Percentiles rank a stretch among this genome's conserved stretches.
phyloP scores from a whole-genome alignment of 2,329 filamentous ascomycete genomes.

The Colletotrichum paranaense region DNA sequence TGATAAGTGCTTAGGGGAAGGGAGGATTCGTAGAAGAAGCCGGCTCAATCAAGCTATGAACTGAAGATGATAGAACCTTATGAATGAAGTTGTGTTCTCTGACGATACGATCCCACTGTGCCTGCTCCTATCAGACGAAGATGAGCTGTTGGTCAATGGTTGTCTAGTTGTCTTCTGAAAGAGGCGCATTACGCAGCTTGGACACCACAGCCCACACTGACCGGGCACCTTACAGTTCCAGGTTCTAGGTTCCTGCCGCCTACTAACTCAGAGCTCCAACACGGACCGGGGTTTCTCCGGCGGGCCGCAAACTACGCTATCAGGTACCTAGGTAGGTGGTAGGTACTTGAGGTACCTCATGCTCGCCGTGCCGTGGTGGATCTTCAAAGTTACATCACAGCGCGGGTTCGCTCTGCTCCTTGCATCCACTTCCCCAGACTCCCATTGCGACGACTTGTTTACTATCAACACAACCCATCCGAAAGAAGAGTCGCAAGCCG shows the following conservation, averaged over 20 bases:
- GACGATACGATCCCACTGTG: slow-evolving; percentile 1
- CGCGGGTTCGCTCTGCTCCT: slow-evolving; percentile 8
- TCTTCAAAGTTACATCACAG: slow-evolving; percentile 9
- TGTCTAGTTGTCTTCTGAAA: slow-evolving; percentile 14
- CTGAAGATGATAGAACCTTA: not conserved
- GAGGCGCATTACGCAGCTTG: slow-evolving; percentile 32
- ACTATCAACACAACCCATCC: not conserved
- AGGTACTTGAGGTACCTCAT: not conserved
- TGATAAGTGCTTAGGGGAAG: slow-evolving; percentile 8
- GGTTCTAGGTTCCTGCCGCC: slow-evolving; percentile 34
- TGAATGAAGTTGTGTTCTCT: not conserved
- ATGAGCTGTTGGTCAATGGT: slow-evolving; percentile 14
- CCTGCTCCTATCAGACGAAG: slow-evolving; percentile 26
- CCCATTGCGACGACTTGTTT: not conserved
- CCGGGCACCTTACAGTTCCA: slow-evolving; percentile 23
- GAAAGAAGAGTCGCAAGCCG: not conserved
- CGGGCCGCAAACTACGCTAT: not conserved
- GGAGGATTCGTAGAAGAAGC: not conserved
- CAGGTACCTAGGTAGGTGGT: not conserved
- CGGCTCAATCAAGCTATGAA: not conserved
- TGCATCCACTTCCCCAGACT: slow-evolving; percentile 10
- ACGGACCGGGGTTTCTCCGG: slow-evolving; percentile 33
- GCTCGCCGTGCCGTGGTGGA: not conserved
- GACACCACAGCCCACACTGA: slow-evolving; percentile 24
- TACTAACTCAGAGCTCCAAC: not conserved